Evolutionary conservation across 176 grass and related monocot species (phyloP).

Genomic region (Juncus inflexus): DNA sequence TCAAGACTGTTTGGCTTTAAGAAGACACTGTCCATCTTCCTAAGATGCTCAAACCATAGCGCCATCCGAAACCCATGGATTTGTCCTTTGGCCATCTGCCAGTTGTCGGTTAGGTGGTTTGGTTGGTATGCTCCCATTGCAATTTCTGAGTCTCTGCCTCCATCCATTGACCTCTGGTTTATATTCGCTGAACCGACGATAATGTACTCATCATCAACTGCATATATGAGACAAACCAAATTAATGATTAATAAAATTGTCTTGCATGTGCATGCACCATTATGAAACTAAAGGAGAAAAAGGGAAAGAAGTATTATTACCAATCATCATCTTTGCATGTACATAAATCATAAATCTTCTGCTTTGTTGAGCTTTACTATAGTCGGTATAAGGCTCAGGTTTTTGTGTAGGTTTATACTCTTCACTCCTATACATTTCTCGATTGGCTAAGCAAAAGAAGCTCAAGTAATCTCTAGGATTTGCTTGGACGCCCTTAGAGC

Average conservation of each 20-base stretch:
- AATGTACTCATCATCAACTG: constrained; percentile 95
- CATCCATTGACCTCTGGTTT: constrained; percentile 89
- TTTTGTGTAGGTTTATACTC: constrained; percentile 62
- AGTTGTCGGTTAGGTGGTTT: constrained; percentile 34
- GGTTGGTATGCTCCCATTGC: constrained; percentile 82
- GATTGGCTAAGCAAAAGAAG: constrained; percentile 88
- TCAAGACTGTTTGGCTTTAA: constrained; percentile 41
- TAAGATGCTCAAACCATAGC: constrained; percentile 74
- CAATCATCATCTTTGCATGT: constrained; percentile 97
- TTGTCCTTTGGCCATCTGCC: constrained; percentile 56
- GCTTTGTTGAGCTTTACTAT: constrained; percentile 64
- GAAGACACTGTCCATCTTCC: constrained; percentile 43
- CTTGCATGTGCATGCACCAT: not conserved
- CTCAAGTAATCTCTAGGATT: constrained; percentile 76
- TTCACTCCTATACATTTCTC: constrained; percentile 52
- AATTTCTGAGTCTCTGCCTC: constrained; percentile 74
- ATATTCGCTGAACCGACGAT: constrained; percentile 89
- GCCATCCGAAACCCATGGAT: constrained; percentile 70
- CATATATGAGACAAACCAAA: not conserved
- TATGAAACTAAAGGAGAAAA: not conserved
- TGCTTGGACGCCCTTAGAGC: constrained; percentile 58
- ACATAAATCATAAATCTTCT: constrained; percentile 98
- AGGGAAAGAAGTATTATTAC: constrained; percentile 21
- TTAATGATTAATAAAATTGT: not conserved
- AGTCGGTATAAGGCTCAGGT: constrained; percentile 54